Conservation (phyloP, 139 green algal genomes). For the Picochlorum sp. region DNA sequence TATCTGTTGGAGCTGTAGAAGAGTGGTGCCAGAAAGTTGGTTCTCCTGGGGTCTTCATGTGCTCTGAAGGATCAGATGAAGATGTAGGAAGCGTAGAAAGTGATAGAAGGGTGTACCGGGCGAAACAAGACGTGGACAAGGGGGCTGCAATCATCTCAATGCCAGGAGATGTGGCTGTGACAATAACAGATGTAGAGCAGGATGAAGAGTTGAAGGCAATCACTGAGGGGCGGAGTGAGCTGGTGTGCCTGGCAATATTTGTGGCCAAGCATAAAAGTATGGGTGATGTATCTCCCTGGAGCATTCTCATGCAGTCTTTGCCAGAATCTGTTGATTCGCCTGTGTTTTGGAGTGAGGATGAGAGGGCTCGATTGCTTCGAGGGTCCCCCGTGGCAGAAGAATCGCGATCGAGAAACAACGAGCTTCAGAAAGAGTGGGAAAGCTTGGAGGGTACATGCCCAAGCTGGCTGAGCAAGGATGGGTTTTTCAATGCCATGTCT, state of each 20-base stretch:
- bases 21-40: background rate
- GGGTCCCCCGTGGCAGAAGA: constrained; percentile 49
- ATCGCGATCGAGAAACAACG: constrained; percentile 25
- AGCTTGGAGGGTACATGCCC: background rate
- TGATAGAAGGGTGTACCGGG: background rate
- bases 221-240: constrained; percentile 57
- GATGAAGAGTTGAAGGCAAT: constrained; percentile 46
- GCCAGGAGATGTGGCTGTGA: constrained; percentile 64
- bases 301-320: constrained; percentile 25
- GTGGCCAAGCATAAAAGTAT: constrained; percentile 64
- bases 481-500: constrained; percentile 67
- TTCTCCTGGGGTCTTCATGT: no score
- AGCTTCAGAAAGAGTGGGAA: constrained; percentile 54
- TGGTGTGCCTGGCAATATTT: constrained; percentile 79
- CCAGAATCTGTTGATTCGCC: constrained; percentile 32
- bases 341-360: constrained; percentile 46
- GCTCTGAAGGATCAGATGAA: no score
- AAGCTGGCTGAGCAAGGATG: constrained; percentile 32
- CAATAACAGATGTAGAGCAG: constrained; percentile 62
- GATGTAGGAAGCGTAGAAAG: no score
- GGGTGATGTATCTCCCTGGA: constrained; percentile 17
- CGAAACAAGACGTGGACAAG: background rate
- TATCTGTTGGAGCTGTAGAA: background rate
- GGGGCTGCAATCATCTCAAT: constrained; percentile 29
- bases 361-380: constrained; percentile 39